phyloP scores from a whole-genome alignment of 2,329 filamentous ascomycete species.

The Periconia sp. region DNA sequence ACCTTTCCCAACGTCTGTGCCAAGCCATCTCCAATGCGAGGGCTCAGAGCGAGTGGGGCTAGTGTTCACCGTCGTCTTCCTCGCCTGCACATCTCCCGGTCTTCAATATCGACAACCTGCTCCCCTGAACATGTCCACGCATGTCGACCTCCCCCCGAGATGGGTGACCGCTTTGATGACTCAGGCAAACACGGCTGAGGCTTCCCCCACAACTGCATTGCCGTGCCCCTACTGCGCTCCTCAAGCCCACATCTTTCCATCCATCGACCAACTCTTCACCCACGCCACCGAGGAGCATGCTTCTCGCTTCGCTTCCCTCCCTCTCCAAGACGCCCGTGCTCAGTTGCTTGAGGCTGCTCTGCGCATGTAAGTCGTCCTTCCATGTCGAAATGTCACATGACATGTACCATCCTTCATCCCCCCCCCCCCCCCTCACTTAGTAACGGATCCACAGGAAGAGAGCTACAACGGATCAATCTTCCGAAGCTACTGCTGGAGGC shows the following conservation, averaged over 20 bases:
- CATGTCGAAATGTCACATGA: constrained; percentile 1
- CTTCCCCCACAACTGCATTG: constrained; percentile 16
- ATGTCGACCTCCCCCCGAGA: constrained; percentile 25
- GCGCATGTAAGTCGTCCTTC: constrained; percentile 22
- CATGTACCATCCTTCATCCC: background rate
- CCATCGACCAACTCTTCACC: constrained; percentile 21
- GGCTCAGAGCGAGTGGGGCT: constrained; percentile 4
- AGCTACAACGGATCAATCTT: constrained; percentile 18
- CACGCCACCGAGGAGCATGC: constrained; percentile 34
- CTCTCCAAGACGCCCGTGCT: constrained; percentile 21
- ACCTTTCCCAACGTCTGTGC: background rate
- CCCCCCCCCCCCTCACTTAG: constrained; percentile 1
- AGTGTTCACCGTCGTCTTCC: constrained; percentile 5
- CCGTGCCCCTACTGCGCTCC: constrained; percentile 34
- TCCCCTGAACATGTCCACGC: constrained; percentile 20
- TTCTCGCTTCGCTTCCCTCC: constrained; percentile 18
- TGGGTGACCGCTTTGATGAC: constrained; percentile 29
- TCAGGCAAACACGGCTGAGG: constrained; percentile 28
- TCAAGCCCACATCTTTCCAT: constrained; percentile 31
- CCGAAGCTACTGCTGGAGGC: constrained; percentile 28
- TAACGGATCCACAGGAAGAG: constrained; percentile 15
- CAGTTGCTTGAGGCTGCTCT: constrained; percentile 24
- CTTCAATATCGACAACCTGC: constrained; percentile 3
- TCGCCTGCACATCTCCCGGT: constrained; percentile 4
- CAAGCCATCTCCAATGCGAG: constrained; percentile 3